Evolutionary conservation across 371 early-diverging fungal genomes (phyloP), one percentile per base, ranked within the genome.

Genomic region (Apophysomyces trapeziformis): DNA sequence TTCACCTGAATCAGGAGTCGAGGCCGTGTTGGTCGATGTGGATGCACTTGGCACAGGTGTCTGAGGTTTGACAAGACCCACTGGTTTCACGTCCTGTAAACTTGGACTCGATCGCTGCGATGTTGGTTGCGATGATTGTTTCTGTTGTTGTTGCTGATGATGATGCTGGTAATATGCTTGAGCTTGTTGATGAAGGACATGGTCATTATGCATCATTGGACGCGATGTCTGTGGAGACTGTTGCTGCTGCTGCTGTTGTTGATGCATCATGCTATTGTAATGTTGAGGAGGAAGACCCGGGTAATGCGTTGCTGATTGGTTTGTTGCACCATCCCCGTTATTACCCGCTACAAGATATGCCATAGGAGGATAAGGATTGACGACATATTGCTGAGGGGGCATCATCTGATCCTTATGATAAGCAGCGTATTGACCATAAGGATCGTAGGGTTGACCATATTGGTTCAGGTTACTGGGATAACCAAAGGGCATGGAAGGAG

Each of bases 21-120:
- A 67, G 14, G 72, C 64, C 7, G 68, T 71, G n/a, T 71, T 44
- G 14, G 69, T 69, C 9, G 68, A 68, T 50, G 73, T 78, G 21
- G 80, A 75, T 66, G 80, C 70, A 58, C 79, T 79, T 57, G 83
- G 76, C 13, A 72, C 69, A 45, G 82, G 82, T 44, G 82, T 74
- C 67, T 75, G 75, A 13, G 65, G 64, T 57, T 68, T 73, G 43
- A 39, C 58, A 44, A 54, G 38, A 5, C 16, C 62, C 13, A 36
- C 38, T 4, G 54, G 54, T 18, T 46, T 67, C 37, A 63, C 61
- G 7, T 63, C 67, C 57, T 69, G 60, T 8, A 16, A 18, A 44
- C 57, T 21, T 35, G 58, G 35, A 44, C 26, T 13, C 39, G 60
- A 5, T 39, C 37, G 47, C 58, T 50, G 62, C 56, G 54, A 37